Evolutionary conservation across 495 filamentous ascomycete species (phyloP).

Genomic region (Annulohypoxylon bovei): DNA sequence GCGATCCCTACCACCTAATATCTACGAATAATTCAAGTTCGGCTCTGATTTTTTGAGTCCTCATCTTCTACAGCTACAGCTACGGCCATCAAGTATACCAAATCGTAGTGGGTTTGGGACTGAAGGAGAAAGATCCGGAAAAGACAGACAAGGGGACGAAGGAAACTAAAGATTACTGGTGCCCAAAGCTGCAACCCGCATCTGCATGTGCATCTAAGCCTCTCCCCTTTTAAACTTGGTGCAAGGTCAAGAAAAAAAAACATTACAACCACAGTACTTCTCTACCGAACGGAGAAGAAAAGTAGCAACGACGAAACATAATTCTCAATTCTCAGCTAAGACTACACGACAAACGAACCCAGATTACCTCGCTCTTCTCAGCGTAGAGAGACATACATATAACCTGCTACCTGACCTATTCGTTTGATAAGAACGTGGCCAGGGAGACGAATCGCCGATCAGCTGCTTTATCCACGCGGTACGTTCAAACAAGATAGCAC

Average conservation of each 20-base stretch:
- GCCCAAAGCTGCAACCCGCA: constrained; percentile 37
- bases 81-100: background rate
- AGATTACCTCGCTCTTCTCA: background rate
- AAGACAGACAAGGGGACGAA: constrained; percentile 20
- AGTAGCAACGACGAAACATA: constrained; percentile 12
- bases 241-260: constrained; percentile 21
- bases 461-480: constrained; percentile 41
- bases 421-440: constrained; percentile 33
- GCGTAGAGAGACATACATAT: background rate
- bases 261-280: constrained; percentile 19
- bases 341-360: background rate
- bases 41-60: background rate
- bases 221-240: constrained; percentile 33
- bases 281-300: constrained; percentile 5
- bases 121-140: background rate
- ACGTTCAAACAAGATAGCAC: constrained; percentile 40
- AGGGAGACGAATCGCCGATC: constrained; percentile 39
- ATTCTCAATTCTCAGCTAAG: constrained; percentile 9
- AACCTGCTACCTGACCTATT: constrained; percentile 18
- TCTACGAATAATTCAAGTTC: constrained; percentile 7
- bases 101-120: background rate
- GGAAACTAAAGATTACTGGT: constrained; percentile 40
- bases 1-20: constrained; percentile 3
- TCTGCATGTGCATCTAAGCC: constrained; percentile 42
- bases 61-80: background rate